These are phyloP conservation scores for Backusella parvicylindrica DNA, from an alignment of 192 early-diverging fungal species.

Conservation along the genomic window DNA sequence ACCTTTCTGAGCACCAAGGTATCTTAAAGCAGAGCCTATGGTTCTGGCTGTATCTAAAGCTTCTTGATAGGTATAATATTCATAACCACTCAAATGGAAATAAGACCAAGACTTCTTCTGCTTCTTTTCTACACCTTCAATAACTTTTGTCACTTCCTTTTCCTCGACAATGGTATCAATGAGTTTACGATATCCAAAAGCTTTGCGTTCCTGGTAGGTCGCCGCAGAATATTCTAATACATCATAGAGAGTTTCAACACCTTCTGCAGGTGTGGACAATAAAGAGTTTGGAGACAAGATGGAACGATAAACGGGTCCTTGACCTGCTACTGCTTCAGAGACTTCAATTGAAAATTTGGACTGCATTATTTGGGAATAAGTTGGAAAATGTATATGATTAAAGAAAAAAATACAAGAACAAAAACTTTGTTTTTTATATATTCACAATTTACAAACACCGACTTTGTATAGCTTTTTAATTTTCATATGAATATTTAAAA, in stretches of 20 bases:
- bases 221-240: conserved; percentile 56
- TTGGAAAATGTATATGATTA: not conserved
- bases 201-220: conserved; percentile 53
- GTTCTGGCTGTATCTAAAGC: conserved; percentile 45
- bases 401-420: not conserved
- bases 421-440: not conserved
- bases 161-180: conserved; percentile 65
- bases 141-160: conserved; percentile 63
- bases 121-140: conserved; percentile 49
- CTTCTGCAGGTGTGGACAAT: conserved; percentile 38
- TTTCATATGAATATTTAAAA: not conserved
- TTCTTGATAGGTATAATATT: conserved; percentile 78
- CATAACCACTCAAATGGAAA: conserved; percentile 70
- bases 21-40: conserved; percentile 47
- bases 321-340: conserved; percentile 10
- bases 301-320: conserved; percentile 46
- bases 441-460: not conserved
- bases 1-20: conserved; percentile 22
- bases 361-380: conserved; percentile 15
- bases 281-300: conserved; percentile 45
- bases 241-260: conserved; percentile 68
- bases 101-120: conserved; percentile 82
- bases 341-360: conserved; percentile 23
- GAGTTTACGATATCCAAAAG: conserved; percentile 69
- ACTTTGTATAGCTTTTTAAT: not conserved